Percentiles rank a stretch among this genome's conserved stretches.
Evolutionary conservation across 1,284 basidiomycete genomes (phyloP).

Genomic region (Ceratobasidium theobromae): DNA sequence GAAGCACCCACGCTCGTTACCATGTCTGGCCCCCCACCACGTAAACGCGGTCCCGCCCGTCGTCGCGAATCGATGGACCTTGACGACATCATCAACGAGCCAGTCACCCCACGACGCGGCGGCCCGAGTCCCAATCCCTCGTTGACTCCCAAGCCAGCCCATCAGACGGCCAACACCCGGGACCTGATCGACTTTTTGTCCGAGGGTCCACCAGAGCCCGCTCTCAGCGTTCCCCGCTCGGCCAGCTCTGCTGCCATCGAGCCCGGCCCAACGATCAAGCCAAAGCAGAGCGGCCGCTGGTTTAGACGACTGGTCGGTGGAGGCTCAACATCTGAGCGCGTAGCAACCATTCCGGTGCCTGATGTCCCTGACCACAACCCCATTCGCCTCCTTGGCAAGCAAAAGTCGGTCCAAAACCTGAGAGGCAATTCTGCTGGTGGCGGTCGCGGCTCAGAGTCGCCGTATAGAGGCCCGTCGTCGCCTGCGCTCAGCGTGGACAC

Average conservation of each 20-base stretch:
- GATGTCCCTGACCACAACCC: conserved; percentile 1
- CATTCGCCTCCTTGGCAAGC: conserved; percentile 2
- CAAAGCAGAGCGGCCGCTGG: neutral
- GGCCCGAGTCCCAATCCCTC: conserved; percentile 35
- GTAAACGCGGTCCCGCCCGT: conserved; percentile 49
- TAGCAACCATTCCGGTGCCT: neutral
- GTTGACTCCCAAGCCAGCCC: conserved; percentile 41
- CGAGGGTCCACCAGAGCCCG: conserved; percentile 57
- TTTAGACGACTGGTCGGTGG: conserved; percentile 14
- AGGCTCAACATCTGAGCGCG: conserved; percentile 2
- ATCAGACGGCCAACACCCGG: conserved; percentile 46
- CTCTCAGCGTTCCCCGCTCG: conserved; percentile 22
- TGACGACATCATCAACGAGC: conserved; percentile 67
- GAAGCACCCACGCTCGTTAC: conserved; percentile 25
- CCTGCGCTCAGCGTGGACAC: conserved; percentile 21
- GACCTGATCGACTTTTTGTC: conserved; percentile 69
- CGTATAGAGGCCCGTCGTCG: conserved; percentile 3
- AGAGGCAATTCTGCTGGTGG: neutral
- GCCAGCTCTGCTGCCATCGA: conserved; percentile 16
- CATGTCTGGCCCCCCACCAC: neutral
- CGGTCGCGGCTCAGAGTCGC: neutral
- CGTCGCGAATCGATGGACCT: conserved; percentile 69
- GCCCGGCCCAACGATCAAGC: neutral
- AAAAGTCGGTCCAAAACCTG: conserved; percentile 1
- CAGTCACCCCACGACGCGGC: conserved; percentile 51